A percentile compares a stretch with the other conserved stretches of the same genome.
Conservation (phyloP, 805 yeast species). For the Saturnispora sanitii region DNA sequence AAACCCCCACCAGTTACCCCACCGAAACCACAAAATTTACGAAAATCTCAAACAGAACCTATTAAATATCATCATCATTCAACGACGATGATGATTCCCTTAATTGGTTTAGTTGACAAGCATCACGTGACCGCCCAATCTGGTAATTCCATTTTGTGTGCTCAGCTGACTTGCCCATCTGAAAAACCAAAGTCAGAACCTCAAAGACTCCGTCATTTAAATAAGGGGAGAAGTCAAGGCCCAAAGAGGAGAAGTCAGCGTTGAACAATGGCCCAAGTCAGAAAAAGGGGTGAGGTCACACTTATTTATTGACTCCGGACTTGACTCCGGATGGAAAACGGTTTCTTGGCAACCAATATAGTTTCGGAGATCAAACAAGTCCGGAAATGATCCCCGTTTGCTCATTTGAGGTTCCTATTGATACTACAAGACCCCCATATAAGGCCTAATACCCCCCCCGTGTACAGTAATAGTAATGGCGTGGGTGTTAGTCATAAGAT, state of each 20-base stretch:
- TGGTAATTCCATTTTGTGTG: neutral
- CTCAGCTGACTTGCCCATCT: neutral
- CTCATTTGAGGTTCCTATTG: no score
- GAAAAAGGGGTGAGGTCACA: neutral
- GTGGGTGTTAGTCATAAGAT: no score
- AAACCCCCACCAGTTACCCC: constrained; percentile 3
- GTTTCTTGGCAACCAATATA: no score
- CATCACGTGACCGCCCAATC: neutral
- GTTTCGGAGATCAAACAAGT: no score
- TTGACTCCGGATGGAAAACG: no score
- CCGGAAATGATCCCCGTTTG: no score
- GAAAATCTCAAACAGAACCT: neutral
- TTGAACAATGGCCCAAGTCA: constrained; percentile 28
- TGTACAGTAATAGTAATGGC: no score
- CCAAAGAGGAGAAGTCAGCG: constrained; percentile 34
- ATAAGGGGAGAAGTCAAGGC: constrained; percentile 39
- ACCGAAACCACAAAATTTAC: neutral
- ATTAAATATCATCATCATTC: neutral
- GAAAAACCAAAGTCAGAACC: constrained; percentile 13
- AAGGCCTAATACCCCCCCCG: no score
- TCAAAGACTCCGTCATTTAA: constrained; percentile 32
- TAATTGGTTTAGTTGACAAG: constrained; percentile 3
- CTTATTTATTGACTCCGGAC: no score
- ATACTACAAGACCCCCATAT: no score
- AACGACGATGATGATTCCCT: constrained; percentile 3